Percentiles rank a stretch among this genome's conserved stretches.
Evolutionary conservation across 495 filamentous ascomycete genomes (phyloP).

Genomic region (Lichina pygmaea): DNA sequence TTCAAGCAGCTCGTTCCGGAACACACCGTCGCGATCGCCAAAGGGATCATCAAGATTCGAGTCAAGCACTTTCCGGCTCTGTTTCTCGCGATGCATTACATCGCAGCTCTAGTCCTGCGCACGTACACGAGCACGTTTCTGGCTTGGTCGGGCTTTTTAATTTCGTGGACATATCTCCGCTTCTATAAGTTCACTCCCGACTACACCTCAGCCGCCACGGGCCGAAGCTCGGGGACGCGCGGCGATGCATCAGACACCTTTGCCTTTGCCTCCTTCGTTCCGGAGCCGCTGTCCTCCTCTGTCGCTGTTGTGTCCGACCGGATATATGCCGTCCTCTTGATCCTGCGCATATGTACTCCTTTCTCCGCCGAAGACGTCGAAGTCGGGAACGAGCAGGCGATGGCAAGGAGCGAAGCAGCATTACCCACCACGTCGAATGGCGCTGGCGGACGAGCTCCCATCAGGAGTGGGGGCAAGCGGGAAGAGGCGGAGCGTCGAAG

Average conservation of each 20-base stretch:
- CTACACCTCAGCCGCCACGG: conserved; percentile 26
- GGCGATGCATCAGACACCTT: conserved; percentile 94
- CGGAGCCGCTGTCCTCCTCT: conserved; percentile 55
- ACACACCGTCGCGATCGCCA: conserved; percentile 87
- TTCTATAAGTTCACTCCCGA: conserved; percentile 61
- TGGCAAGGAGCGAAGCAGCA: conserved; percentile 37
- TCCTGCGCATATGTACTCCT: conserved; percentile 51
- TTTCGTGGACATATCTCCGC: conserved; percentile 85
- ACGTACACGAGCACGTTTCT: conserved; percentile 67
- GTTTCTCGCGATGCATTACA: conserved; percentile 52
- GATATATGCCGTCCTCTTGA: conserved; percentile 46
- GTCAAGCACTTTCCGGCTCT: conserved; percentile 84
- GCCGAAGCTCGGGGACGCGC: conserved; percentile 26
- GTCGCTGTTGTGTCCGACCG: conserved; percentile 45
- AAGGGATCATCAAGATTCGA: conserved; percentile 64
- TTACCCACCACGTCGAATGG: conserved; percentile 11
- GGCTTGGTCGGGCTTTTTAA: conserved; percentile 55
- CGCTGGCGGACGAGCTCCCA: conserved; percentile 10
- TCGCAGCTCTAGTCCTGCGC: conserved; percentile 56
- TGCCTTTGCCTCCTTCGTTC: conserved; percentile 84
- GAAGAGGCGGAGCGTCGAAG: conserved; percentile 82
- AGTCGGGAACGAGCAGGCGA: conserved; percentile 45
- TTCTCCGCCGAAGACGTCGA: conserved; percentile 71
- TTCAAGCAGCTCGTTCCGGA: conserved; percentile 96
- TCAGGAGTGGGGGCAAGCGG: conserved; percentile 21